Base-by-base conservation (phyloP, 345 rosid genomes). In the Limnanthes douglasii region DNA sequence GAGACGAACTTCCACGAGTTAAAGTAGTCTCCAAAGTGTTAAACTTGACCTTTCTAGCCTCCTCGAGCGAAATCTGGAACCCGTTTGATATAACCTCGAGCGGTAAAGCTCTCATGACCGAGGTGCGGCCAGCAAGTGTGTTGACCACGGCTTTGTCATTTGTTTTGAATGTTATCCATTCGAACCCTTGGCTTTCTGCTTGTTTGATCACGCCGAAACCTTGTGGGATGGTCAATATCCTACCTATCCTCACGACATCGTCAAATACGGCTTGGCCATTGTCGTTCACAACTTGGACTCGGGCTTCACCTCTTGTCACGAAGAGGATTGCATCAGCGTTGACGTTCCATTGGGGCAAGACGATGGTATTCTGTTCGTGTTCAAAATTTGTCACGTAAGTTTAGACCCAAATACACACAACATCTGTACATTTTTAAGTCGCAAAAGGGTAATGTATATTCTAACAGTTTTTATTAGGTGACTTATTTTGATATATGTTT, bases 131-230 rank as follows among this genome's bases (percentile, higher is more conserved):
- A 0, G 68, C 64, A 1, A 73, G 48, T 0, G 60, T 41, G 25
- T 21, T 45, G 43, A 39, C 34, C 56, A 45, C 43, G 8, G 74
- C 72, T 12, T 61, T 50, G 43, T 45, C 65, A 22, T 66, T 68
- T 37, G 95, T 82, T 60, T 70, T 73, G 68, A 86, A 75, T n/a
- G 69, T 38, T 0, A 86, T 17, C 75, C 84, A 75, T 14, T 64
- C 54, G 46, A 74, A 74, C 24, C 44, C 62, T 3, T 61, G 60
- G 12, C 46, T 46, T 39, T 65, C 68, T 0, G 88, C 70, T 9
- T 60, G 53, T 47, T 64, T 68, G 50, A 57, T 65, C 30, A 66
- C 69, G 0, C 70, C 65, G 40, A 53, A 78, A 59, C 74, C 72
- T 43, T 75, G 85, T 0, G 86, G 95, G 35, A 78, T 55, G 4